Percentiles rank a stretch among this genome's conserved stretches.
These are phyloP conservation scores for Dichotomopilus funicola DNA, from an alignment of 2,329 filamentous ascomycete genomes.

Conservation along the genomic window DNA sequence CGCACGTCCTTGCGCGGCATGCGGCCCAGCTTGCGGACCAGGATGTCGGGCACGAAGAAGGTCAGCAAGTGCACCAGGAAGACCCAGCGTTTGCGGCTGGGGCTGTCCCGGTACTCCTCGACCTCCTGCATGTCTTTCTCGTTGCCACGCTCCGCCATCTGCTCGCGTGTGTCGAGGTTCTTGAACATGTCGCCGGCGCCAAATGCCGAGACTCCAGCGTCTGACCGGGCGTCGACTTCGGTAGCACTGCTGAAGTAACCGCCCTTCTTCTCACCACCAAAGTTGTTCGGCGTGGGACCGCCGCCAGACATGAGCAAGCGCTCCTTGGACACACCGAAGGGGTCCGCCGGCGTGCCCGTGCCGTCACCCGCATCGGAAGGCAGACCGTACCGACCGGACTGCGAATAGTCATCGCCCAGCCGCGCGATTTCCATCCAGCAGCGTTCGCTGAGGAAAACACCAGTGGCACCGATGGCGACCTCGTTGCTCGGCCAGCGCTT, in stretches of 20 bases:
- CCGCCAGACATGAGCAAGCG: slow-evolving; percentile 44
- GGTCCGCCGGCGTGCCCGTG: slow-evolving; percentile 51
- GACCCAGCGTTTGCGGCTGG: slow-evolving; percentile 85
- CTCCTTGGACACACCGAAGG: slow-evolving; percentile 58
- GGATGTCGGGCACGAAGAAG: slow-evolving; percentile 79
- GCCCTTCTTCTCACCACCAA: slow-evolving; percentile 66
- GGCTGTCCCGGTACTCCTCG: slow-evolving; percentile 71
- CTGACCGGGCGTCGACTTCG: slow-evolving; percentile 79
- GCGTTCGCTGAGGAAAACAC: slow-evolving; percentile 89
- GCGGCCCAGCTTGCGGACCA: slow-evolving; percentile 67
- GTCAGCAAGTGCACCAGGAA: slow-evolving; percentile 77
- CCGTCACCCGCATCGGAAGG: slow-evolving; percentile 58
- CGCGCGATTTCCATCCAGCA: slow-evolving; percentile 91
- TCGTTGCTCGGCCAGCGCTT: slow-evolving; percentile 91
- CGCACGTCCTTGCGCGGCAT: slow-evolving; percentile 92
- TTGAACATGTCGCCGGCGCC: slow-evolving; percentile 96
- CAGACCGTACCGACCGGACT: slow-evolving; percentile 45
- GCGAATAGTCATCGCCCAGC: slow-evolving; percentile 56
- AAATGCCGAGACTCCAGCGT: slow-evolving; percentile 86
- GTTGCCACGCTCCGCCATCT: slow-evolving; percentile 92
- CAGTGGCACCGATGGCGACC: slow-evolving; percentile 82
- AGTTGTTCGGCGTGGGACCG: slow-evolving; percentile 47
- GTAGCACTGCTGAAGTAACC: slow-evolving; percentile 70
- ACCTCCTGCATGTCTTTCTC: slow-evolving; percentile 86
- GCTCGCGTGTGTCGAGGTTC: slow-evolving; percentile 86